phyloP scores from a whole-genome alignment of 73 alveolate genomes.

The Diophrys sp. region DNA sequence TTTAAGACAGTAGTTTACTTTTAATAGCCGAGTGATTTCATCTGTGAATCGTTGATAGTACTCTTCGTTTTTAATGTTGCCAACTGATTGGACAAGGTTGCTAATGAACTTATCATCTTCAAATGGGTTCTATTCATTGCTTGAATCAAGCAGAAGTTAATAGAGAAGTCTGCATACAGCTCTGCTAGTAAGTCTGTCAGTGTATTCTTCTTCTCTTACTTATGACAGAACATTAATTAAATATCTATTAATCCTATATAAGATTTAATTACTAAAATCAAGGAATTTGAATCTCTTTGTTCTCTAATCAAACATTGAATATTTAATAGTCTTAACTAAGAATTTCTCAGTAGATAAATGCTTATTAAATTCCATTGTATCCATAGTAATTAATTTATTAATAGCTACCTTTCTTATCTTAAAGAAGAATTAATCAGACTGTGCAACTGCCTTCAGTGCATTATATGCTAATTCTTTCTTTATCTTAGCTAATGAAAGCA shows the following conservation, averaged over 20 bases:
- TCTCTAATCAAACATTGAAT: constrained; percentile 18
- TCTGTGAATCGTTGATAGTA: constrained; percentile 20
- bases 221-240: constrained; percentile 7
- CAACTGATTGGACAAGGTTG: constrained; percentile 29
- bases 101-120: constrained; percentile 48
- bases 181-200: too few relatives aligned
- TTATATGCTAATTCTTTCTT: constrained; percentile 16
- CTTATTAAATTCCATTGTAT: constrained; percentile 35
- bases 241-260: constrained; percentile 39
- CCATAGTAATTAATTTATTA: constrained; percentile 28
- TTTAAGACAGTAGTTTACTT: constrained; percentile 36
- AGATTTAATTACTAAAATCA: constrained; percentile 35
- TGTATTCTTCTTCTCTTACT: constrained; percentile 2
- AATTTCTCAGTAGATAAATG: constrained; percentile 50
- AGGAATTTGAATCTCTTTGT: constrained; percentile 37
- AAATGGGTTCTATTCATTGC: constrained; percentile 52
- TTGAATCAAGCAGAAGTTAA: constrained; percentile 34
- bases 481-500: constrained; percentile 19
- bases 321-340: constrained; percentile 29
- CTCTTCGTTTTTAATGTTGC: constrained; percentile 30
- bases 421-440: constrained; percentile 31
- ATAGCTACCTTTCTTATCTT: constrained; percentile 61
- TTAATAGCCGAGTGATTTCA: constrained; percentile 40
- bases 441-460: constrained; percentile 24
- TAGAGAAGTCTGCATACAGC: constrained; percentile 22